Evolutionary conservation across 352 stramenopile genomes (phyloP), one percentile per base, ranked within the genome.

Genomic region (Phytophthora brassicae): DNA sequence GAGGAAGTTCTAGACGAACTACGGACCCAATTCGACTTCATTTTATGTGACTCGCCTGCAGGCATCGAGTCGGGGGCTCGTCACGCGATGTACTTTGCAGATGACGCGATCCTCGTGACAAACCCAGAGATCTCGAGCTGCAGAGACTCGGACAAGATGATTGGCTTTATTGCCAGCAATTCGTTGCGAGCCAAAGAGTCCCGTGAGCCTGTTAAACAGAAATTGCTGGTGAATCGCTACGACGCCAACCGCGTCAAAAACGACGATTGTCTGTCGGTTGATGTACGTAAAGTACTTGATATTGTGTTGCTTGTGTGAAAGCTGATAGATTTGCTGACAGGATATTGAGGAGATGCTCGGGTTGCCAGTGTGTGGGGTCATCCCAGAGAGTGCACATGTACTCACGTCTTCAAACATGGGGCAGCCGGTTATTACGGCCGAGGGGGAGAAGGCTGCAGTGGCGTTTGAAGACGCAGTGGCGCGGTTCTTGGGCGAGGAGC

Each of bases 71-170:
- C 74, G 0, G 90, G 90, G 6, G 90, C 89, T 13, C 77, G 84
- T 20, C 90, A 97, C 64, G 89, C 88, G 60, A 97, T 97, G 90
- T 97, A 93, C 79, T 97, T 97, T 72, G 87, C 86, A 26, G 90
- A 97, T 60, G 90, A 97, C 68, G 92, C 92, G 29, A 88, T 98
- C 33, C 82, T 98, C 35, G 92, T 98, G 63, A 97, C 90, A n/a
- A 98, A 98, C 69, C 92, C 92, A 11, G 92, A 97, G 74, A 92
- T 98, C 44, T 96, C 84, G 52, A 94, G 79, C 24, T 97, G 89
- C 69, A 78, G 92, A 14, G 92, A 98, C 75, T 96, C 89, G 61
- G 92, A 98, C 77, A 98, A 98, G 72, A 98, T 98, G 92, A 96
- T 98, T 64, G 92, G 92, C 29, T 98, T 97, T 64, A 97, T 98